Base-by-base conservation (phyloP, 192 early-diverging fungal species). In the Mortierella alpina region DNA sequence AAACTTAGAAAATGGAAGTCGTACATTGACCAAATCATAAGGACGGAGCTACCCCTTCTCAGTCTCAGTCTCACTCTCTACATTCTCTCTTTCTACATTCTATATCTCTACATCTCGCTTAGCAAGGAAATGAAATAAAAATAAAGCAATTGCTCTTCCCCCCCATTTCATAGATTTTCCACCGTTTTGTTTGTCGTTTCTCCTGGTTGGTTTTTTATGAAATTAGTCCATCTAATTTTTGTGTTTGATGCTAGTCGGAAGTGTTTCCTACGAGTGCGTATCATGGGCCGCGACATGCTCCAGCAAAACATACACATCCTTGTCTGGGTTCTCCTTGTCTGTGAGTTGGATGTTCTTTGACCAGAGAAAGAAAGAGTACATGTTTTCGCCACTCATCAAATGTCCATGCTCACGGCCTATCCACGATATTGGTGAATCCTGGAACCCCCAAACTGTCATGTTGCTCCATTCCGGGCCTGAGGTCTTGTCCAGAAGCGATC, bases 401-500 rank as follows among this genome's bases (percentile, higher is more conserved):
- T 82, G 70, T 42, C 80, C 80, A 69, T 84, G 85, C 39, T 86
- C 79, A 42, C 66, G 61, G 7, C 51, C 60, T 3, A 48, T 51
- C 82, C 82, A 86, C 31, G 85, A 86, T 9, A 86, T 79, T n/a
- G 83, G 83, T 7, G 85, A 72, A 66, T 86, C 85, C 70, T 82
- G 68, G 68, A 86, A 84, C 7, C 85, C 85, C 66, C 74, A 84
- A 4, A 82, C 72, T 31, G 68, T 86, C 31, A 86, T 51, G 20
- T 67, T 73, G 15, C 64, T 68, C 85, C 82, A 86, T n/a, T 39
- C 20, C 7, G 68, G 54, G 0, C 11, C 46, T 10, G 41, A 4
- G 0, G 51, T 52, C 4, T 55, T 53, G 23, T 67, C 44, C 45
- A 81, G 44, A 4, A 69, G 55, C 0, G 65, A 40, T 10, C 70